Percentiles rank a stretch among this genome's conserved stretches.
phyloP scores from a whole-genome alignment of 208 protist species.

The Phytomonas serpens region DNA sequence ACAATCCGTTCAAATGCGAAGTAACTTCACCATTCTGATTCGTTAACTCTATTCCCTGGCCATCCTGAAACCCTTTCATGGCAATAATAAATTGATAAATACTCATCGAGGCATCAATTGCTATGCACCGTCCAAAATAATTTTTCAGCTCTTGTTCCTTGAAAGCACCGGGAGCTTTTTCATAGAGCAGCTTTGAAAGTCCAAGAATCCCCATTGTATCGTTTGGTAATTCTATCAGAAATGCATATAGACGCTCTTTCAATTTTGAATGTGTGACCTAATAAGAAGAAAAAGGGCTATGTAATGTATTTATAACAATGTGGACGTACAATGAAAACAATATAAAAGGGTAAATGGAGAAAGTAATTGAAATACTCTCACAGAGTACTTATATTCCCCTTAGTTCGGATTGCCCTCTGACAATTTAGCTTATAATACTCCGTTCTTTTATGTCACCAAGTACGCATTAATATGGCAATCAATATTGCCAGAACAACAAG shows the following conservation, averaged over 20 bases:
- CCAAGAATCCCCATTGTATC: conserved; percentile 95
- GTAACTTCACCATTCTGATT: conserved; percentile 97
- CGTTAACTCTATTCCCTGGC: conserved; percentile 88
- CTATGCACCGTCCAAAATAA: conserved; percentile 97
- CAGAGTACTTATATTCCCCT: neutral
- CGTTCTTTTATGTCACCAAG: neutral
- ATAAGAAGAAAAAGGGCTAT: neutral
- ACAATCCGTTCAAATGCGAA: conserved; percentile 97
- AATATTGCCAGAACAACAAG: neutral
- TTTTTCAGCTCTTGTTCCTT: conserved; percentile 94
- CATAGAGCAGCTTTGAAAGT: conserved; percentile 94
- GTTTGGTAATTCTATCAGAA: neutral
- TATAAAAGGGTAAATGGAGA: neutral
- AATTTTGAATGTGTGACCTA: neutral
- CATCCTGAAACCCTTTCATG: conserved; percentile 87
- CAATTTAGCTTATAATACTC: neutral
- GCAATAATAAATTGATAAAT: conserved; percentile 99
- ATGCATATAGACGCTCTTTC: neutral
- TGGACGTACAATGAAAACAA: neutral
- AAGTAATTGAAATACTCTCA: neutral
- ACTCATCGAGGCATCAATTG: conserved; percentile 98
- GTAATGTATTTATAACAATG: neutral
- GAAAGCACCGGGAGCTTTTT: conserved; percentile 87
- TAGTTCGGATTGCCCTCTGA: neutral
- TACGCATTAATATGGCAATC: neutral